Evolutionary conservation across 139 green algal species (phyloP).

Genomic region (Coccomyxa sp.): DNA sequence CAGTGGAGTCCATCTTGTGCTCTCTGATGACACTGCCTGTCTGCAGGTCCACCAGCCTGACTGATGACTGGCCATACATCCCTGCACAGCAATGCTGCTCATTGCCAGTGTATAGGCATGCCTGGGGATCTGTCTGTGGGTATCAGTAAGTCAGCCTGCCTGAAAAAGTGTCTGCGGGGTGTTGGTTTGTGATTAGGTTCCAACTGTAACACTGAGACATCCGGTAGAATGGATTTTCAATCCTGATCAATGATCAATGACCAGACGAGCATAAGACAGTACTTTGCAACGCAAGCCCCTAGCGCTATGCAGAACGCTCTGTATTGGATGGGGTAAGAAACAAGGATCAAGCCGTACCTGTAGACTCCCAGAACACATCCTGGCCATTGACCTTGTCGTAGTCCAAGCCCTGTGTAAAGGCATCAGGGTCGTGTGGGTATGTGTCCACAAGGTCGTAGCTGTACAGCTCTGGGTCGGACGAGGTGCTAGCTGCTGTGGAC

Average conservation of each 20-base stretch:
- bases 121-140: too few relatives aligned
- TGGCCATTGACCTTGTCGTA: slow-evolving; percentile 37
- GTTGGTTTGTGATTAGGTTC: too few relatives aligned
- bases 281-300: too few relatives aligned
- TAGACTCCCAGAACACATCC: slow-evolving; percentile 79
- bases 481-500: too few relatives aligned
- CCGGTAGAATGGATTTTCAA: too few relatives aligned
- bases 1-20: slow-evolving; percentile 15
- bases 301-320: too few relatives aligned
- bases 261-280: too few relatives aligned
- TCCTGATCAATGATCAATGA: too few relatives aligned
- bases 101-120: too few relatives aligned
- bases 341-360: slow-evolving; percentile 30
- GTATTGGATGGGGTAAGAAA: too few relatives aligned
- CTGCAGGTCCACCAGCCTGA: slow-evolving; percentile 62
- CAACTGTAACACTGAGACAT: neutral
- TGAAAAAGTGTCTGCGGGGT: too few relatives aligned
- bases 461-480: neutral
- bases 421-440: slow-evolving; percentile 64
- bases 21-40: slow-evolving; percentile 50
- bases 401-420: slow-evolving; percentile 85
- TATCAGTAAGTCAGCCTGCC: too few relatives aligned
- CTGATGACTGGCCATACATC: slow-evolving; percentile 62
- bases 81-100: slow-evolving; percentile 31
- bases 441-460: slow-evolving; percentile 17